Conservation (phyloP, 169 alveolate genomes). For the Plasmodium gonderi region DNA sequence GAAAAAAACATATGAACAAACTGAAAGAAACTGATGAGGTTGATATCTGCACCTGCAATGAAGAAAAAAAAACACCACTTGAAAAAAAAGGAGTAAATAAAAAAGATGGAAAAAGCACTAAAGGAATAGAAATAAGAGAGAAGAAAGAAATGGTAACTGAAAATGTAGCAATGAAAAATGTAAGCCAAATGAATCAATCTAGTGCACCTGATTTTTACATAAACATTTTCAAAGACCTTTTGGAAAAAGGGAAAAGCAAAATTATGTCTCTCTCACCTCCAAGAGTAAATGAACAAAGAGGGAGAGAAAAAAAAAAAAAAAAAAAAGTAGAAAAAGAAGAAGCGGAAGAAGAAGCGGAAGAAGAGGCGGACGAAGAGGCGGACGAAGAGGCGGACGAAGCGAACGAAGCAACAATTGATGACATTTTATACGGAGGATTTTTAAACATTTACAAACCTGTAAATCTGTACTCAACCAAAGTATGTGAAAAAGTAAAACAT, state of each 20-base stretch:
- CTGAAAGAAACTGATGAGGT: too few relatives aligned
- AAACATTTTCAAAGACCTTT: background rate
- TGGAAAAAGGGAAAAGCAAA: conserved; percentile 2
- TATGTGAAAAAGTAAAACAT: conserved; percentile 29
- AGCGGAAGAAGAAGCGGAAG: background rate
- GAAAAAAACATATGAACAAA: too few relatives aligned
- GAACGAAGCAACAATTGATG: conserved; percentile 46
- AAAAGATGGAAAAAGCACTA: too few relatives aligned
- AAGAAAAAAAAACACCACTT: too few relatives aligned
- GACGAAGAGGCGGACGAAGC: too few relatives aligned
- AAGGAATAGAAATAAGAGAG: background rate
- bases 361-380: background rate
- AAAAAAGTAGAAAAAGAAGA: background rate
- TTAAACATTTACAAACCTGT: conserved; percentile 62
- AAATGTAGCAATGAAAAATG: background rate
- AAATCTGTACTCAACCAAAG: conserved; percentile 36
- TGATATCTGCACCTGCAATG: too few relatives aligned
- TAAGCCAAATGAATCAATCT: background rate
- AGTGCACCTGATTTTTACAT: background rate
- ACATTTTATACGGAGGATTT: conserved; percentile 62
- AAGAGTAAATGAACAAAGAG: background rate
- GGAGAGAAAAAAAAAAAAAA: background rate
- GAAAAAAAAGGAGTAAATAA: too few relatives aligned
- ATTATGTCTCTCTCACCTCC: background rate
- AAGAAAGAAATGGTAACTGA: too few relatives aligned